phyloP scores from a whole-genome alignment of 2,329 filamentous ascomycete genomes.

The Tolypocladium tropicale region DNA sequence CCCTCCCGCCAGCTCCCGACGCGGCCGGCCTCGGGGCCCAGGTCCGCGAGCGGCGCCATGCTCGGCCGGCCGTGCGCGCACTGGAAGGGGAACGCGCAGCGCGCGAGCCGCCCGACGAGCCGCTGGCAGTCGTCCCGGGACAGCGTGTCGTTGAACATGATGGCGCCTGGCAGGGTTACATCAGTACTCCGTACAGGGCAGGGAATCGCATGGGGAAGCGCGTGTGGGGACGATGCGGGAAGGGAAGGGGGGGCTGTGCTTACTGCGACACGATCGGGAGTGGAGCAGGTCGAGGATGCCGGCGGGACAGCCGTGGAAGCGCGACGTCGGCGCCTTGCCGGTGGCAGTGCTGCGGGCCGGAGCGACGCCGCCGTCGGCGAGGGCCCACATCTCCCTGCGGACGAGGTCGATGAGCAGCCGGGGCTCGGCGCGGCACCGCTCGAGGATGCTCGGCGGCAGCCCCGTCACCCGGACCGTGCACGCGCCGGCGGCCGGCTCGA shows the following conservation, averaged over 20 bases:
- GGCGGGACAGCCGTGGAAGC: constrained; percentile 59
- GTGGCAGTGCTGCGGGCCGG: not conserved
- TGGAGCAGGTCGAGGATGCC: constrained; percentile 69
- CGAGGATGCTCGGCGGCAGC: constrained; percentile 62
- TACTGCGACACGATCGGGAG: constrained; percentile 64
- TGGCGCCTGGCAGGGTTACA: constrained; percentile 35
- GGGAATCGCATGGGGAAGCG: no score
- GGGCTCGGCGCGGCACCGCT: constrained; percentile 66
- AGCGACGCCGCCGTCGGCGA: constrained; percentile 34
- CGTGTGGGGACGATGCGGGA: no score
- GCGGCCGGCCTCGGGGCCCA: constrained; percentile 22
- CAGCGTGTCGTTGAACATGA: constrained; percentile 77
- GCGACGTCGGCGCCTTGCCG: constrained; percentile 42
- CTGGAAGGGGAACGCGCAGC: constrained; percentile 66
- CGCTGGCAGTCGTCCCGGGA: constrained; percentile 43
- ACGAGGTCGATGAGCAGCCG: constrained; percentile 63
- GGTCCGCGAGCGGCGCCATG: constrained; percentile 51
- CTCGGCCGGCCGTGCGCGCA: constrained; percentile 71
- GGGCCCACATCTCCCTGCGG: constrained; percentile 62
- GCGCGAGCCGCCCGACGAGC: constrained; percentile 46
- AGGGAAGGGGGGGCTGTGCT: constrained; percentile 5
- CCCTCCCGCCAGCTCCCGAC: constrained; percentile 16
- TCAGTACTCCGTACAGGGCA: constrained; percentile 2
- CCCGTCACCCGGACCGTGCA: constrained; percentile 36
- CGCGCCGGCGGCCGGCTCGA: constrained; percentile 11